These are phyloP conservation scores for Fraxinus latifolia DNA, from an alignment of 305 asterid species.

Conservation along the genomic window DNA sequence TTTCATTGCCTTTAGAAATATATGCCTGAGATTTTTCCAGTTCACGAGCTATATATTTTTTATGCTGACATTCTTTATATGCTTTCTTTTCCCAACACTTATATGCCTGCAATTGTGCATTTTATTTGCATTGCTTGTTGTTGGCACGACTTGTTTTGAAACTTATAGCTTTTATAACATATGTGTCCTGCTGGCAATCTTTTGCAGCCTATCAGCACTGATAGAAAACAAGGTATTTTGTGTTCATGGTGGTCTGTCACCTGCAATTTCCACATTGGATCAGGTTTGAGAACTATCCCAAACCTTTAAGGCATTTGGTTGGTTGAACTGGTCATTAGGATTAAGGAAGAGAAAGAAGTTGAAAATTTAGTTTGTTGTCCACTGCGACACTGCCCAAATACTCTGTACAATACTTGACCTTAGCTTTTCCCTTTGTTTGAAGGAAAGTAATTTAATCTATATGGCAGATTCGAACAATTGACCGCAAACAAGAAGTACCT, in stretches of 20 bases:
- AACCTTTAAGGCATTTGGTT: neutral
- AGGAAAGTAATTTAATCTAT: slow-evolving; percentile 6
- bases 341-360: neutral
- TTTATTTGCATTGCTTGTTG: neutral
- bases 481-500: slow-evolving; percentile 96
- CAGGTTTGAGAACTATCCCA: slow-evolving; percentile 51
- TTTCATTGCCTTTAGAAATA: neutral
- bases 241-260: slow-evolving; percentile 62
- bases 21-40: neutral
- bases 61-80: neutral
- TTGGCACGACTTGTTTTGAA: neutral
- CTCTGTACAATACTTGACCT: neutral
- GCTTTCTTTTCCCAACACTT: neutral
- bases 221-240: slow-evolving; percentile 72
- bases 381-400: neutral
- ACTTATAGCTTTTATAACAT: neutral
- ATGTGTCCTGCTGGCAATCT: neutral
- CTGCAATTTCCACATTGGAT: slow-evolving; percentile 65
- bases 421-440: neutral
- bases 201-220: slow-evolving; percentile 50
- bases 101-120: neutral
- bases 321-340: neutral
- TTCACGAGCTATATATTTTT: neutral
- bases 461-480: slow-evolving; percentile 75
- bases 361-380: neutral